phyloP scores from a whole-genome alignment of 495 filamentous ascomycete species.

The Penicillium mononematosum region DNA sequence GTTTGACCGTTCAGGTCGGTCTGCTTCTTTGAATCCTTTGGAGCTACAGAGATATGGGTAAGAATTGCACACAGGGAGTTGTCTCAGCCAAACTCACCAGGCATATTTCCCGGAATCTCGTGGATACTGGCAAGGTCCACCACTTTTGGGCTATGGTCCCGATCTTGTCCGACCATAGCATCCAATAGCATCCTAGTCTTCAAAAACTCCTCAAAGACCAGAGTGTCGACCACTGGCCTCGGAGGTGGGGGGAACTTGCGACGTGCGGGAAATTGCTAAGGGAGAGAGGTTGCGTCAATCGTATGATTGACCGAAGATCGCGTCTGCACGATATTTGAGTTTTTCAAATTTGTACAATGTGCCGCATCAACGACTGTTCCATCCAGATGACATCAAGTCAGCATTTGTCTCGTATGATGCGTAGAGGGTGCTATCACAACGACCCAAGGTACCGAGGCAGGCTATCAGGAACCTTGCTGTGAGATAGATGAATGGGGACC shows the following conservation, averaged over 20 bases:
- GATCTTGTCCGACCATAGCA: conserved; percentile 43
- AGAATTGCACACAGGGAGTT: conserved; percentile 18
- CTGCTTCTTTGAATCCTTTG: conserved; percentile 37
- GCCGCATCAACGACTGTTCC: conserved; percentile 27
- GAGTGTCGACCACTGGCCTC: conserved; percentile 14
- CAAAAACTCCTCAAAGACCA: conserved; percentile 14
- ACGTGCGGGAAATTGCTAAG: neutral
- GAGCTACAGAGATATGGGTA: conserved; percentile 23
- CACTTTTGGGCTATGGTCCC: conserved; percentile 37
- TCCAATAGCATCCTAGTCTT: conserved; percentile 38
- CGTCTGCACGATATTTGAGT: conserved; percentile 6
- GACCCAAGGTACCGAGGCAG: conserved; percentile 26
- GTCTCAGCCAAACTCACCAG: conserved; percentile 37
- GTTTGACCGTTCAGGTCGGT: conserved; percentile 35
- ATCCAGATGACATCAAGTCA: conserved; percentile 33
- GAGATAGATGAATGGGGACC: conserved; percentile 22
- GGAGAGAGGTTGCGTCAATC: conserved; percentile 6
- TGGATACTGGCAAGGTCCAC: conserved; percentile 49
- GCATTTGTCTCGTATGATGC: conserved; percentile 24
- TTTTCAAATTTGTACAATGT: conserved; percentile 15
- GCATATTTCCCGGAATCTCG: conserved; percentile 43
- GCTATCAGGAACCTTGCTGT: conserved; percentile 24
- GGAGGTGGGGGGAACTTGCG: neutral
- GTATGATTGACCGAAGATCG: conserved; percentile 1
- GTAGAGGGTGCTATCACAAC: conserved; percentile 14